These are phyloP conservation scores for Pugionium cornutum DNA, from an alignment of 345 rosid species.

Conservation along the genomic window DNA sequence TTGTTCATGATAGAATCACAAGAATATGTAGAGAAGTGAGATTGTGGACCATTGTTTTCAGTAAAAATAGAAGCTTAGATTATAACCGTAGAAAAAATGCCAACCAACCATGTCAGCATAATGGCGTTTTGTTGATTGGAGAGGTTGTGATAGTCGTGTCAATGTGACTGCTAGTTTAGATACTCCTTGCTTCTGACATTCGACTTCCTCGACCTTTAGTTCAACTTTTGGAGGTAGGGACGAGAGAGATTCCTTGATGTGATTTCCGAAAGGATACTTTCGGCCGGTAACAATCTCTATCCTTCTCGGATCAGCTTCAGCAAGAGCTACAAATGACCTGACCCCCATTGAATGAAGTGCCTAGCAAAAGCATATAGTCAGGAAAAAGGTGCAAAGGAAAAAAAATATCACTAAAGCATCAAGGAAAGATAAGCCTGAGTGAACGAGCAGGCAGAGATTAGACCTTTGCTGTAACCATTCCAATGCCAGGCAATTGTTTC, in stretches of 20 bases:
- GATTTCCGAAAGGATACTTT: slow-evolving; percentile 93
- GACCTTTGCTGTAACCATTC: slow-evolving; percentile 99
- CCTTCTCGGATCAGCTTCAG: slow-evolving; percentile 93
- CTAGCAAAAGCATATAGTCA: slow-evolving; percentile 45
- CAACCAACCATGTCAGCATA: slow-evolving; percentile 87
- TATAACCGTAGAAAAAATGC: neutral
- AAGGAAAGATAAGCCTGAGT: neutral
- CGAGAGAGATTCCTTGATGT: slow-evolving; percentile 84
- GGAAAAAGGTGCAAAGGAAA: slow-evolving; percentile 8
- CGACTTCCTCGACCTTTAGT: slow-evolving; percentile 61
- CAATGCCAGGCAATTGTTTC: slow-evolving; percentile 92
- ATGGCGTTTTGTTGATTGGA: slow-evolving; percentile 64
- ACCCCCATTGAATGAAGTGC: slow-evolving; percentile 91
- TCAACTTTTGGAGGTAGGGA: slow-evolving; percentile 86
- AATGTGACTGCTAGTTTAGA: slow-evolving; percentile 63
- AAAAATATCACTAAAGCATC: slow-evolving; percentile 13
- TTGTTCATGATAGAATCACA: slow-evolving; percentile 1
- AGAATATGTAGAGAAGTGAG: neutral
- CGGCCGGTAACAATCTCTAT: slow-evolving; percentile 93
- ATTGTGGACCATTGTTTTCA: neutral
- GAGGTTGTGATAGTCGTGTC: slow-evolving; percentile 65
- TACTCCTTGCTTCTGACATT: slow-evolving; percentile 58
- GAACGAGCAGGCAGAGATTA: slow-evolving; percentile 8
- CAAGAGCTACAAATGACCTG: slow-evolving; percentile 77
- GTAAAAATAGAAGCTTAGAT: neutral